These are phyloP conservation scores for Phytophthora constricta DNA, from an alignment of 352 stramenopile species.

Conservation along the genomic window DNA sequence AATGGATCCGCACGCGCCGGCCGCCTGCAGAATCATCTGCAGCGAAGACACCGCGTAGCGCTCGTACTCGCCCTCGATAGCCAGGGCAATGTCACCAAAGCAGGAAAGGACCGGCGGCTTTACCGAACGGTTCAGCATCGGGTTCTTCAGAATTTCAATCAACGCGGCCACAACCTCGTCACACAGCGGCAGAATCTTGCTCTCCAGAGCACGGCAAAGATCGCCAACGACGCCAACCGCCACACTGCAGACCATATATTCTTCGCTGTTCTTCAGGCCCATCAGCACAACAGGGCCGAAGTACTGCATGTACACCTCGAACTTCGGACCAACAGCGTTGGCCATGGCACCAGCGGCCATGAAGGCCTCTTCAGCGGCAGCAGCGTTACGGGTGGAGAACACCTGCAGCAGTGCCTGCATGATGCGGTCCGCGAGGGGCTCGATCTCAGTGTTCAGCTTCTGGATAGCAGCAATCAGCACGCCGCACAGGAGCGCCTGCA, in stretches of 20 bases:
- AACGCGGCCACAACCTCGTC: constrained; percentile 95
- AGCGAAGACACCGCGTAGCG: constrained; percentile 85
- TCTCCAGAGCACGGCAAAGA: constrained; percentile 93
- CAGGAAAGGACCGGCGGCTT: constrained; percentile 97
- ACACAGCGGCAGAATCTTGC: constrained; percentile 92
- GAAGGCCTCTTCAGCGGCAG: constrained; percentile 96
- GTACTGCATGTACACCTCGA: constrained; percentile 96
- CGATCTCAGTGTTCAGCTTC: constrained; percentile 91
- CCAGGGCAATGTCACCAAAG: constrained; percentile 97
- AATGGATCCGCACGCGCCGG: constrained; percentile 86
- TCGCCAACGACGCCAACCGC: constrained; percentile 96
- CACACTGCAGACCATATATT: constrained; percentile 97
- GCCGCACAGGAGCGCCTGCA: constrained; percentile 90
- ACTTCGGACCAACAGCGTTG: constrained; percentile 93
- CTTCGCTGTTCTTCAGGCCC: constrained; percentile 94
- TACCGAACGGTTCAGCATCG: constrained; percentile 92
- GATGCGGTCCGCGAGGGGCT: constrained; percentile 91
- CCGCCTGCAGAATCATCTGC: constrained; percentile 88
- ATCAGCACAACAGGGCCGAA: constrained; percentile 93
- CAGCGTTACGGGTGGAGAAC: constrained; percentile 93
- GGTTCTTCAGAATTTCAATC: constrained; percentile 96
- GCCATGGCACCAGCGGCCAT: constrained; percentile 94
- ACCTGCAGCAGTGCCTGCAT: constrained; percentile 97
- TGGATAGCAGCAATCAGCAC: constrained; percentile 94
- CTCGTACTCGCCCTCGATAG: constrained; percentile 93